Evolutionary conservation across 2,329 filamentous ascomycete genomes (phyloP).

Genomic region (Aureobasidium sp.): DNA sequence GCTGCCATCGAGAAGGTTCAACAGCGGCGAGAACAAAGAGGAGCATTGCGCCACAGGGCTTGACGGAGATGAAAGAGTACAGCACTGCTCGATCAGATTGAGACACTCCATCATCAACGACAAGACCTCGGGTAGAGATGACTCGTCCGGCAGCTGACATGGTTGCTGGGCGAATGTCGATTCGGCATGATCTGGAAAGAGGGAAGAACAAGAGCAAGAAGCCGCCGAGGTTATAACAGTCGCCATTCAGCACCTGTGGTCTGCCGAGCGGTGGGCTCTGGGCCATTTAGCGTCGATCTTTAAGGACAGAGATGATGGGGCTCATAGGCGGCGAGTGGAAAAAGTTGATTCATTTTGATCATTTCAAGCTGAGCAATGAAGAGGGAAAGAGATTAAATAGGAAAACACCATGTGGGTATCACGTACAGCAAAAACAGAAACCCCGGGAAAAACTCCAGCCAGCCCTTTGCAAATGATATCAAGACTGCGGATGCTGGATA

Average conservation of each 20-base stretch:
- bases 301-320: not conserved
- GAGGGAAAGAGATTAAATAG: not conserved
- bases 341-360: not conserved
- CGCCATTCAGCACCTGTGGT: not conserved
- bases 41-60: not conserved
- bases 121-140: not conserved
- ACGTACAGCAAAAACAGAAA: not conserved
- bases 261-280: not conserved
- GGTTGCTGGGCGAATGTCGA: not conserved
- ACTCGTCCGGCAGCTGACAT: not conserved
- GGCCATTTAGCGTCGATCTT: not conserved
- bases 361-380: not conserved
- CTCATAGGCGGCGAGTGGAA: not conserved
- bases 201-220: not conserved
- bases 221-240: not conserved
- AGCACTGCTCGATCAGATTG: not conserved
- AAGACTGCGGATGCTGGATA: conserved; percentile 10
- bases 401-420: not conserved
- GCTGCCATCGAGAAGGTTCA: not conserved
- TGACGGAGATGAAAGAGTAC: too few relatives aligned
- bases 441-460: not conserved
- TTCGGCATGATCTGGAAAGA: not conserved
- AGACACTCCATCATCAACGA: not conserved
- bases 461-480: not conserved
- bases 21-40: not conserved